A percentile compares a stretch with the other conserved stretches of the same genome.
phyloP scores from a whole-genome alignment of 768 basidiomycete genomes.

The Mycena leptocephala region DNA sequence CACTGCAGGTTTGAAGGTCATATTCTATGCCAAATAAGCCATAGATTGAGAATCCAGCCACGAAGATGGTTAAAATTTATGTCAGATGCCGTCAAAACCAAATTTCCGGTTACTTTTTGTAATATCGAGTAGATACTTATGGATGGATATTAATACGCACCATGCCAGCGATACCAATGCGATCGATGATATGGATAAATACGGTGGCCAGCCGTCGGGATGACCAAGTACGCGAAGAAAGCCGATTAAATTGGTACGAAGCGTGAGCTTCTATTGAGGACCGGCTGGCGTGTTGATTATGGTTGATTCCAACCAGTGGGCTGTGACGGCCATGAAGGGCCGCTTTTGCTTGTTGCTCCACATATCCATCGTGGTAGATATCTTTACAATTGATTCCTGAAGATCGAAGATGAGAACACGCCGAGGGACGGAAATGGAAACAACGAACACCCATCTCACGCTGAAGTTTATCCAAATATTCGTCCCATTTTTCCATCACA shows the following conservation, averaged over 20 bases:
- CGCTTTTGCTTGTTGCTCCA: slow-evolving; percentile 54
- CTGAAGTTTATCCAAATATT: too few relatives aligned
- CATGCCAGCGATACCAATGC: slow-evolving; percentile 42
- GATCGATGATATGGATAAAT: slow-evolving; percentile 49
- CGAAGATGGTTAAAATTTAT: too few relatives aligned
- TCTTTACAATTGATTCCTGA: slow-evolving; percentile 50
- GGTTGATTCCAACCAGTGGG: slow-evolving; percentile 54
- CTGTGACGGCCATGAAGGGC: slow-evolving; percentile 61
- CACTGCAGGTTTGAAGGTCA: too few relatives aligned
- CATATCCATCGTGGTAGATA: slow-evolving; percentile 54
- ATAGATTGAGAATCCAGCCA: too few relatives aligned
- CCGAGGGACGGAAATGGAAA: background rate
- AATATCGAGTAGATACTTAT: too few relatives aligned
- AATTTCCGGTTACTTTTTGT: too few relatives aligned
- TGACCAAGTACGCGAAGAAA: slow-evolving; percentile 53
- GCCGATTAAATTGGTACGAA: slow-evolving; percentile 53
- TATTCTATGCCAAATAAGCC: too few relatives aligned
- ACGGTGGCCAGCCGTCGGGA: slow-evolving; percentile 54
- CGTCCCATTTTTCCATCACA: slow-evolving; percentile 42
- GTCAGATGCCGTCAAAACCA: too few relatives aligned
- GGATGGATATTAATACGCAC: too few relatives aligned
- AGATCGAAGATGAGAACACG: background rate
- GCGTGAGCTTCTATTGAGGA: slow-evolving; percentile 35
- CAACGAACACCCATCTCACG: slow-evolving; percentile 27
- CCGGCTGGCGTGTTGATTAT: slow-evolving; percentile 36